phyloP scores from a whole-genome alignment of 2,329 filamentous ascomycete genomes.

The Fusarium sp. region DNA sequence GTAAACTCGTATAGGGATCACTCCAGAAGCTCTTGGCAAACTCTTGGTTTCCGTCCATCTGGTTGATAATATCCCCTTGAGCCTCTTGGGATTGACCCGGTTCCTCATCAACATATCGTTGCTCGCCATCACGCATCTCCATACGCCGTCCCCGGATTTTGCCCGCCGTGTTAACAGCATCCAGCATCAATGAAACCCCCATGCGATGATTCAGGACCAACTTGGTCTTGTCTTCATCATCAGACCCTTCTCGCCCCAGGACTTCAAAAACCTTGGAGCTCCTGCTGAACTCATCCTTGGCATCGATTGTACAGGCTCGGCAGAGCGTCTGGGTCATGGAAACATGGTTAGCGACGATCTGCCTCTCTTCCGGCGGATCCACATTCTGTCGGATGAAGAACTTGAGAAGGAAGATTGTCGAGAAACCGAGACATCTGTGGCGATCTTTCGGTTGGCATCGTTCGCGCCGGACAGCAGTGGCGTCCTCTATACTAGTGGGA shows the following conservation, averaged over 20 bases:
- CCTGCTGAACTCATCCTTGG: conserved; percentile 32
- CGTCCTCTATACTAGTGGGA: not conserved
- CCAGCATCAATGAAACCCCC: conserved; percentile 31
- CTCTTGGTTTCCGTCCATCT: conserved; percentile 8
- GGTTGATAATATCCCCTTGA: not conserved
- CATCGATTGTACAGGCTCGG: conserved; percentile 8
- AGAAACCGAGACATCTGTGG: conserved; percentile 31
- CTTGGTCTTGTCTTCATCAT: not conserved
- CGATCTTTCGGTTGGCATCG: conserved; percentile 34
- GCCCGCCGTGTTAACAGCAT: conserved; percentile 24
- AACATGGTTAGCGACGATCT: conserved; percentile 33
- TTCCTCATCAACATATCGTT: not conserved
- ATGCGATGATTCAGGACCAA: conserved; percentile 35
- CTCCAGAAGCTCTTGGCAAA: conserved; percentile 33
- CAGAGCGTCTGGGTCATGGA: conserved; percentile 25
- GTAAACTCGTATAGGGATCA: conserved; percentile 29
- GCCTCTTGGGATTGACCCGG: not conserved
- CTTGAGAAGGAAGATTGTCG: conserved; percentile 38
- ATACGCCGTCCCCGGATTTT: conserved; percentile 28
- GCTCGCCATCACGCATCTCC: conserved; percentile 8
- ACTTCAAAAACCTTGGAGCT: conserved; percentile 29
- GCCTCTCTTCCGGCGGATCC: conserved; percentile 17
- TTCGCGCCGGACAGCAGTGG: not conserved
- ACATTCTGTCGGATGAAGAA: conserved; percentile 27
- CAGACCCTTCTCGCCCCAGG: not conserved